Evolutionary conservation across 257 asterid species (phyloP).

Genomic region (Solanum megistacrolobum): DNA sequence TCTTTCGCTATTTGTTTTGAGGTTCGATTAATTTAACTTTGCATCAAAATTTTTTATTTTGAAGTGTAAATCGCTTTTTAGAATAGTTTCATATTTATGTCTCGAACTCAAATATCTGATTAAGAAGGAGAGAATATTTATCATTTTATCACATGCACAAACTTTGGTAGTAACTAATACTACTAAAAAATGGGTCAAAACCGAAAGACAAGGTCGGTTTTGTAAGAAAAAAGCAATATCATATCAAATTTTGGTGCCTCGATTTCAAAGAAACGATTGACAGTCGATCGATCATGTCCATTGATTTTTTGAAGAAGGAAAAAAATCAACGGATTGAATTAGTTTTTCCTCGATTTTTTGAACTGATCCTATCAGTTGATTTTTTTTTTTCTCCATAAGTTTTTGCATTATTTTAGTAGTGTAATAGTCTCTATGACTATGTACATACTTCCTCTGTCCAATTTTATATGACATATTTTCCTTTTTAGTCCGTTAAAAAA

Average conservation of each 20-base stretch:
- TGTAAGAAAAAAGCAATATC: neutral
- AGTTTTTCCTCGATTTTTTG: no score
- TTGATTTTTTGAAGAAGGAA: no score
- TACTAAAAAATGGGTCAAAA: neutral
- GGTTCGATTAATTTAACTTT: neutral
- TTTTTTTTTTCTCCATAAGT: neutral
- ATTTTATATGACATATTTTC: no score
- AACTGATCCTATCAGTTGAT: neutral
- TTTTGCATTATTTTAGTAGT: neutral
- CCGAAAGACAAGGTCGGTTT: no score
- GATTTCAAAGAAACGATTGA: no score
- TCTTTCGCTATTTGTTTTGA: neutral
- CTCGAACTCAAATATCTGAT: neutral
- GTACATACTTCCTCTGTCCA: no score
- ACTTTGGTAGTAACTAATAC: neutral
- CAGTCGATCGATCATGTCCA: no score
- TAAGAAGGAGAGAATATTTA: neutral
- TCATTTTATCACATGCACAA: neutral
- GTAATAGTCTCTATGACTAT: neutral
- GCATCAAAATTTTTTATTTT: rapidly evolving
- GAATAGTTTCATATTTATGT: neutral
- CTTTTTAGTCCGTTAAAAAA: no score
- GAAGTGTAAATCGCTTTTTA: rapidly evolving
- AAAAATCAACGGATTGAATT: neutral
- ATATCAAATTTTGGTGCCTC: neutral